Percentiles rank a stretch among this genome's conserved stretches.
Conservation (phyloP, 2,329 filamentous ascomycete species). For the Nemania abortiva region DNA sequence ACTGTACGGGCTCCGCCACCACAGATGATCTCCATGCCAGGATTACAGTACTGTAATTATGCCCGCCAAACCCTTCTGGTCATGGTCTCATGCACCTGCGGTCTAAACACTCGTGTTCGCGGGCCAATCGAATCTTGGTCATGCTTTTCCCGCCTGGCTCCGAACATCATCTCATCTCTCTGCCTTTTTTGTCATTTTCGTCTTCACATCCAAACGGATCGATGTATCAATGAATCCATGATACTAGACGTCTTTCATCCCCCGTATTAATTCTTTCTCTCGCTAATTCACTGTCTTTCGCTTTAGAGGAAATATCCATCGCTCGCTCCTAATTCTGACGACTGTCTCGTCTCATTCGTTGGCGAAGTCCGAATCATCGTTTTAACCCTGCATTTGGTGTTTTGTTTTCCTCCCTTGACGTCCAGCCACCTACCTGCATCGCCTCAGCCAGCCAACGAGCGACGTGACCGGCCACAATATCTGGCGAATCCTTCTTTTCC, state of each 20-base stretch:
- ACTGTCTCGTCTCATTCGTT: constrained; percentile 36
- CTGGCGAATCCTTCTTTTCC: constrained; percentile 26
- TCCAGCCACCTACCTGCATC: constrained; percentile 31
- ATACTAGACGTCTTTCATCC: constrained; percentile 25
- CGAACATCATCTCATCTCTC: constrained; percentile 33
- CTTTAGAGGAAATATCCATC: constrained; percentile 43
- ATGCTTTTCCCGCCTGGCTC: constrained; percentile 35
- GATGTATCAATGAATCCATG: constrained; percentile 38
- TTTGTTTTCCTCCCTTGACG: constrained; percentile 38
- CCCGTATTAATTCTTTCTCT: constrained; percentile 28
- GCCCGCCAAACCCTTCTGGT: constrained; percentile 40
- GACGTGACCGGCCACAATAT: constrained; percentile 20
- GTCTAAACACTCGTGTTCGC: constrained; percentile 43
- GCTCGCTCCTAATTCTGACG: constrained; percentile 44
- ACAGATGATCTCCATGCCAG: constrained; percentile 33
- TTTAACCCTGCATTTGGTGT: constrained; percentile 40
- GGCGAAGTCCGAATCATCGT: constrained; percentile 41
- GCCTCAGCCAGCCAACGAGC: constrained; percentile 31
- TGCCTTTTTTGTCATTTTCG: constrained; percentile 35
- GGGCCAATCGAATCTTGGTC: constrained; percentile 33
- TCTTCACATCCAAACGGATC: constrained; percentile 30
- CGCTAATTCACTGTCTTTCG: constrained; percentile 45
- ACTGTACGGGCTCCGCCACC: constrained; percentile 26
- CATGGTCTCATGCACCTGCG: constrained; percentile 34
- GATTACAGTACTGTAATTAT: constrained; percentile 22